phyloP scores from a whole-genome alignment of 2,329 filamentous ascomycete genomes.

The Neofusicoccum umdonicola region DNA sequence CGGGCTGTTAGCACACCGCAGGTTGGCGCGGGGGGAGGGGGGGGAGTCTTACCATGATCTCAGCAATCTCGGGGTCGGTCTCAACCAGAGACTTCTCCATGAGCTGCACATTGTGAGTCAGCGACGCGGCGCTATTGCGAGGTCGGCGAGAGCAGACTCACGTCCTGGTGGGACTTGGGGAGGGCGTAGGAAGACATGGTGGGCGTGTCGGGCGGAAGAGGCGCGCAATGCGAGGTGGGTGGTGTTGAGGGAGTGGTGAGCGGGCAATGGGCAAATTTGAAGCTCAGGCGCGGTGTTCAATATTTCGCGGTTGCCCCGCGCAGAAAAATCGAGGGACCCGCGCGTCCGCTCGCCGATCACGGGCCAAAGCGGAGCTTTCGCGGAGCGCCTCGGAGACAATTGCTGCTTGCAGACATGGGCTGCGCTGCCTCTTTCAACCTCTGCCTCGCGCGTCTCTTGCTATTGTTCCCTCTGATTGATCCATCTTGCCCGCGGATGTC shows the following conservation, averaged over 20 bases:
- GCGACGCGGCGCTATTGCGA: constrained; percentile 19
- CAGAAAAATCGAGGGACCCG: constrained; percentile 12
- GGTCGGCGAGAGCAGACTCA: constrained; percentile 40
- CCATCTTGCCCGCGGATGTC: not conserved
- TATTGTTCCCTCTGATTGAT: not conserved
- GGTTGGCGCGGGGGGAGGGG: constrained; percentile 25
- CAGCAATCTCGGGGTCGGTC: constrained; percentile 87
- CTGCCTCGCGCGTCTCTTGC: not conserved
- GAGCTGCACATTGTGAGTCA: constrained; percentile 61
- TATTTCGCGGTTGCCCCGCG: constrained; percentile 13
- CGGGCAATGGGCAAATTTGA: constrained; percentile 11
- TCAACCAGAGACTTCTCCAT: constrained; percentile 93
- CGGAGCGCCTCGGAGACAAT: constrained; percentile 11
- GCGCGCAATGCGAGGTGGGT: not conserved
- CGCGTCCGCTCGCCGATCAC: not conserved
- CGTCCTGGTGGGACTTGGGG: constrained; percentile 64
- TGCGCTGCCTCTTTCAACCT: constrained; percentile 3
- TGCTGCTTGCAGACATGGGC: constrained; percentile 12
- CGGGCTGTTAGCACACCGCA: constrained; percentile 21
- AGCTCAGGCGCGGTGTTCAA: constrained; percentile 9
- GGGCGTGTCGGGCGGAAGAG: not conserved
- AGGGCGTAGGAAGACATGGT: constrained; percentile 58
- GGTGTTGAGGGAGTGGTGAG: not conserved
- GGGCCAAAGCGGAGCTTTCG: constrained; percentile 14
- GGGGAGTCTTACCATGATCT: constrained; percentile 76